Evolutionary conservation across 2,329 filamentous ascomycete species (phyloP), one percentile per base, ranked within the genome.

Genomic region (Penicillium occitanis): DNA sequence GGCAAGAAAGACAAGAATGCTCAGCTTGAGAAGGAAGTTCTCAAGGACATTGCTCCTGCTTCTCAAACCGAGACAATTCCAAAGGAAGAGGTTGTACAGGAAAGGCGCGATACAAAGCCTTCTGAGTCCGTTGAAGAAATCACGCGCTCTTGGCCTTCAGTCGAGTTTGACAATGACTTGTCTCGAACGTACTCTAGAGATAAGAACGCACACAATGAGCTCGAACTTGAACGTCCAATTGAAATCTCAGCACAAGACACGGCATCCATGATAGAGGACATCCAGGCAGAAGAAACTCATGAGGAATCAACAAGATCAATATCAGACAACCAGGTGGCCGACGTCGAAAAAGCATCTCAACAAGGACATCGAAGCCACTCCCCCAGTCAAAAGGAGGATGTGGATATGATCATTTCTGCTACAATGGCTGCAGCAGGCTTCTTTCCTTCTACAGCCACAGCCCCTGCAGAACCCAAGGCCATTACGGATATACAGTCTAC

Each of bases 1-100:
- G 72, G 65, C 61, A 76, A 72, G 63, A 71, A 72, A 28, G 73
- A 75, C 70, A 73, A 76, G 44, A 67, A 59, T 17, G 55, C 37
- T 60, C 30, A 7, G 22, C 19, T n/a, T 42, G 48, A 50, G 8
- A 5, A 37, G 22, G 63, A 53, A 17, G 35, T 19, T 19, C 3
- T 33, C 11, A 8, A 65, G 14, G 35, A 55, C 17, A 30, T 13
- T 25, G 19, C 11, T 22, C 13, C 8, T 42, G 30, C 25, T 35
- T 17, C 58, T 25, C 48, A 67, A 50, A 35, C 11, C 5, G 42
- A 51, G 25, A 17, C 19, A 8, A 10, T 14, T 57, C 40, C 14
- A 40, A 25, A 25, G 17, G 19, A 61, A 28, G 14, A 51, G n/a
- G 17, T 37, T 10, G 22, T 28, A 28, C 33, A 35, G 2, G 46